These are phyloP conservation scores for Exophiala xenobiotica DNA, from an alignment of 2,329 filamentous ascomycete genomes.

Conservation along the genomic window DNA sequence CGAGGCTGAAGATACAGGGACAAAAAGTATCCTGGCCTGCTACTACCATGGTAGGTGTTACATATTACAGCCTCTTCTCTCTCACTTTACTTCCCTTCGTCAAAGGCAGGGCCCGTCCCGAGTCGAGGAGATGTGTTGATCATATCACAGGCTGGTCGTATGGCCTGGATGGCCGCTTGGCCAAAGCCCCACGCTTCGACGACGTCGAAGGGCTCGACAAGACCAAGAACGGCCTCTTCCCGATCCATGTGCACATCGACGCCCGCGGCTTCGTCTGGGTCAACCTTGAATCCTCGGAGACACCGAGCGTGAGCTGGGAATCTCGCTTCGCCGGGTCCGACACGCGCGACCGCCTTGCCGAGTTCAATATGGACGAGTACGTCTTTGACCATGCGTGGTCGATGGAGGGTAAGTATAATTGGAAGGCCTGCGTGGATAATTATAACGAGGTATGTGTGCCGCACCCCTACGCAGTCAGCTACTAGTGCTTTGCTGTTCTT, in stretches of 20 bases:
- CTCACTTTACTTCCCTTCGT: too few relatives aligned
- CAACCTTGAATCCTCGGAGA: conserved; percentile 51
- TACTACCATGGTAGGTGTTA: conserved; percentile 49
- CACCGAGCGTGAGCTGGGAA: conserved; percentile 47
- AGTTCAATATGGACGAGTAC: conserved; percentile 55
- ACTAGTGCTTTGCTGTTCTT: too few relatives aligned
- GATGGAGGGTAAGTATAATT: conserved; percentile 58
- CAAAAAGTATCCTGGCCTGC: conserved; percentile 47
- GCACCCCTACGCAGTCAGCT: too few relatives aligned
- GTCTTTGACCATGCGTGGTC: conserved; percentile 58
- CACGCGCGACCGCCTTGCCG: conserved; percentile 38
- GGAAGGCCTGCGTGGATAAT: conserved; percentile 61
- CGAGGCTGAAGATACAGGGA: conserved; percentile 18
- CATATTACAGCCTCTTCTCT: too few relatives aligned
- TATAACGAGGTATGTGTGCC: conserved; percentile 60
- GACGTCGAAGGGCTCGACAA: conserved; percentile 58
- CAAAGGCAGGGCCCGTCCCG: too few relatives aligned
- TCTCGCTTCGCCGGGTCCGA: conserved; percentile 29
- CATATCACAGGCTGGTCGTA: conserved; percentile 60
- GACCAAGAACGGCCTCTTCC: conserved; percentile 54
- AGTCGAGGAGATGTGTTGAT: too few relatives aligned
- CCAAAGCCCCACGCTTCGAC: conserved; percentile 60
- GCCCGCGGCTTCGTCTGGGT: conserved; percentile 52
- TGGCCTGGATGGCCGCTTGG: conserved; percentile 55
- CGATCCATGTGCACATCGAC: not conserved